These are phyloP conservation scores for Chenopodium quinoa DNA, from an alignment of 148 eudicot genomes.

Conservation along the genomic window DNA sequence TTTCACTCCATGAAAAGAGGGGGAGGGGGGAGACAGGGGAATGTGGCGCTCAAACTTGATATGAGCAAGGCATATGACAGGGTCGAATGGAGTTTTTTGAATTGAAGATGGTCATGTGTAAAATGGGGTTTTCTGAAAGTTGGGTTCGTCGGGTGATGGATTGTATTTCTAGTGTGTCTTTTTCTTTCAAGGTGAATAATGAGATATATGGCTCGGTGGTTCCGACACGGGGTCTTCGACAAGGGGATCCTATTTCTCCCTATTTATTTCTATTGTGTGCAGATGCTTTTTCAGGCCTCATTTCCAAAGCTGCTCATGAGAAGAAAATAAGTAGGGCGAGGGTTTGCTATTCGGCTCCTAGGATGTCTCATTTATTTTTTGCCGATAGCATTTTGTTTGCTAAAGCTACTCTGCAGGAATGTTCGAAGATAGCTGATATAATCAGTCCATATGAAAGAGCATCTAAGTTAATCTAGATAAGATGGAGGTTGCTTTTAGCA, in stretches of 20 bases:
- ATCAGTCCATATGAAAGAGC: no score
- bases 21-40: not conserved
- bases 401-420: no score
- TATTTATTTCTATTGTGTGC: not conserved
- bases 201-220: no score
- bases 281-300: not conserved
- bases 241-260: not conserved
- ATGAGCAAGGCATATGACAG: conserved; percentile 6
- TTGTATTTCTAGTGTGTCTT: no score
- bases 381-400: no score
- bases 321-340: not conserved
- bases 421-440: no score
- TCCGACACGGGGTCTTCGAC: not conserved
- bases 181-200: no score
- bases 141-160: not conserved
- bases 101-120: no score
- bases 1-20: not conserved
- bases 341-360: not conserved
- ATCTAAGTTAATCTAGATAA: no score
- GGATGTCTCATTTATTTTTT: not conserved
- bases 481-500: not conserved
- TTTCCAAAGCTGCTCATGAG: not conserved
- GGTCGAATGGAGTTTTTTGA: not conserved
- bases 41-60: not conserved
- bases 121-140: not conserved